These are phyloP conservation scores for Aphanocladium album DNA, from an alignment of 2,329 filamentous ascomycete species.

Conservation along the genomic window DNA sequence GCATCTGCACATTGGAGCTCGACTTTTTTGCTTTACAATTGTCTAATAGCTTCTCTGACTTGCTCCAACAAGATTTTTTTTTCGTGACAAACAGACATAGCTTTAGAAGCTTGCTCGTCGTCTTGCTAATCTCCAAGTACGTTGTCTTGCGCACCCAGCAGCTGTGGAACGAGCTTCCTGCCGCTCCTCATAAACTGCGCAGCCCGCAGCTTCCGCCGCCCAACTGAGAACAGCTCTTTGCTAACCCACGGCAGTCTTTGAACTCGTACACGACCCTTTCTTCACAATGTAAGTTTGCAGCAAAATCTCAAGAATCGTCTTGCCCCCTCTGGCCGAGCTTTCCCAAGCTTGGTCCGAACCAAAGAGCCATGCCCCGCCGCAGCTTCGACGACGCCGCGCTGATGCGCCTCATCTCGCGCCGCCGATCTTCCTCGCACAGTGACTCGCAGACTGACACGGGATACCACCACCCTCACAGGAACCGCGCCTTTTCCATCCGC, in stretches of 20 bases:
- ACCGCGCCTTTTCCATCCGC: slow-evolving; percentile 69
- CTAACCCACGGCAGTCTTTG: not conserved
- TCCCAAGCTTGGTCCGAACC: not conserved
- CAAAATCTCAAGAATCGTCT: not conserved
- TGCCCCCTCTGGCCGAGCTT: not conserved
- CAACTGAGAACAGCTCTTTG: not conserved
- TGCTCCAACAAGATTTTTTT: not conserved
- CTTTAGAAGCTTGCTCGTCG: not conserved
- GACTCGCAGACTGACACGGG: slow-evolving; percentile 23
- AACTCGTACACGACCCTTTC: not conserved
- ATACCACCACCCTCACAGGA: slow-evolving; percentile 46
- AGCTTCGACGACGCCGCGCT: slow-evolving; percentile 27
- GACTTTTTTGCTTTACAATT: too few species aligned
- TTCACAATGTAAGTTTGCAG: slow-evolving; percentile 8
- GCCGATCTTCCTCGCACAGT: slow-evolving; percentile 18
- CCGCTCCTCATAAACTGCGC: not conserved
- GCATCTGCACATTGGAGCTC: slow-evolving; percentile 8
- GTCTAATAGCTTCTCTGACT: not conserved
- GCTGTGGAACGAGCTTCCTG: not conserved
- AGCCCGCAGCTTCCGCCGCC: slow-evolving; percentile 4
- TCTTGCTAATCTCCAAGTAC: not conserved
- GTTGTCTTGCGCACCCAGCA: not conserved
- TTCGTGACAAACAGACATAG: not conserved
- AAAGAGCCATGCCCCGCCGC: slow-evolving; percentile 27
- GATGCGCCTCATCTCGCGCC: slow-evolving; percentile 15